phyloP scores from a whole-genome alignment of 805 yeast species.

The Zygoascus ofunaensis region DNA sequence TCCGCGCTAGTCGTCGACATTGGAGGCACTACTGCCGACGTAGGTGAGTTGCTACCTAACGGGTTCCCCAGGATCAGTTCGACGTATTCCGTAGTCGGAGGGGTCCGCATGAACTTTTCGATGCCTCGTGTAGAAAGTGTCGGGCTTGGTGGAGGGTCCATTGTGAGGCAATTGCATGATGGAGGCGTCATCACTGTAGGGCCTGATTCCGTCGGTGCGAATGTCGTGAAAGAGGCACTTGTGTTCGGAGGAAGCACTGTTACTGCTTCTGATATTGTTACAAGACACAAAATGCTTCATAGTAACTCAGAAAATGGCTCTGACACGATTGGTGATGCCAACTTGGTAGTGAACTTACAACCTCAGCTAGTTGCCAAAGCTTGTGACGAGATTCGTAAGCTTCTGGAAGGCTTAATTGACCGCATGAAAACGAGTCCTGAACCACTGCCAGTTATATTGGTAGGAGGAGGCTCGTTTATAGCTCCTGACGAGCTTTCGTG shows the following conservation, averaged over 20 bases:
- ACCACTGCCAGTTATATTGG: slow-evolving; percentile 36
- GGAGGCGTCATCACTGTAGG: slow-evolving; percentile 28
- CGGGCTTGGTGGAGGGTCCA: slow-evolving; percentile 45
- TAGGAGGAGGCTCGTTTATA: slow-evolving; percentile 45
- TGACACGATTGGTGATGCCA: slow-evolving; percentile 5
- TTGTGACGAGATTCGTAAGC: slow-evolving; percentile 19
- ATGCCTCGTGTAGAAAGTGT: slow-evolving; percentile 44
- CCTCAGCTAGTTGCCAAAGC: slow-evolving; percentile 24
- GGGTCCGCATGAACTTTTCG: slow-evolving; percentile 39
- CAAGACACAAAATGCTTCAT: too few species aligned
- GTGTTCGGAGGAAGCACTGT: slow-evolving; percentile 37
- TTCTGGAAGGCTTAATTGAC: slow-evolving; percentile 36
- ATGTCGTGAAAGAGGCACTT: slow-evolving; percentile 28
- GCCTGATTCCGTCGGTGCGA: slow-evolving; percentile 42
- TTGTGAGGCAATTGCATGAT: slow-evolving; percentile 22
- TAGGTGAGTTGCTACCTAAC: slow-evolving; percentile 36
- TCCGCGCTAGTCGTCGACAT: slow-evolving; percentile 37
- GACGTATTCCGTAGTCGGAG: slow-evolving; percentile 37
- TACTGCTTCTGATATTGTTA: slow-evolving; percentile 36
- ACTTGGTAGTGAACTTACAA: slow-evolving; percentile 19
- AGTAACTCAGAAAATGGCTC: slow-evolving; percentile 7
- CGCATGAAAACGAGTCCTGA: slow-evolving; percentile 39
- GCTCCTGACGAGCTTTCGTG: slow-evolving; percentile 34
- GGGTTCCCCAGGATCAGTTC: slow-evolving; percentile 43
- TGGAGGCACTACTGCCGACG: slow-evolving; percentile 47